Percentiles rank a stretch among this genome's conserved stretches.
These are phyloP conservation scores for Ilex aquifolium DNA, from an alignment of 257 asterid genomes.

Conservation along the genomic window DNA sequence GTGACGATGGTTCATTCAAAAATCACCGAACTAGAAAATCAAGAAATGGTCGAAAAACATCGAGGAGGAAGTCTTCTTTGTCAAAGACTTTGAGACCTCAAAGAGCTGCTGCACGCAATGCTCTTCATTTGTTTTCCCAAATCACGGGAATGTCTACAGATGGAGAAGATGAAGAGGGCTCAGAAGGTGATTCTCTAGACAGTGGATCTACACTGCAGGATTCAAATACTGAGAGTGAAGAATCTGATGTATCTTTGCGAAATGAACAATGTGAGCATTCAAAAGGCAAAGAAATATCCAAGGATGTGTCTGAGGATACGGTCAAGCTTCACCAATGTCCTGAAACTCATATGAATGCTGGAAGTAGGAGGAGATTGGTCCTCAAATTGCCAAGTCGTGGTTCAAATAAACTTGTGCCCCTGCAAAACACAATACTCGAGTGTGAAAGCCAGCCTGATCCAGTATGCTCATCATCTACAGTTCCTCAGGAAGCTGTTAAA, in stretches of 20 bases:
- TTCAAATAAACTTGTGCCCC: conserved; percentile 35
- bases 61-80: conserved; percentile 42
- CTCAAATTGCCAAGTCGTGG: conserved; percentile 77
- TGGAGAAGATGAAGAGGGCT: conserved; percentile 52
- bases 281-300: conserved; percentile 68
- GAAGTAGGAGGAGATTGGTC: conserved; percentile 62
- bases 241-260: conserved; percentile 59
- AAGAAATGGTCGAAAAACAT: conserved; percentile 48
- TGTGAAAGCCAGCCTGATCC: conserved; percentile 32
- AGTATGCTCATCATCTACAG: conserved; percentile 48
- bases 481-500: conserved; percentile 27
- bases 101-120: conserved; percentile 97
- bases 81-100: conserved; percentile 75
- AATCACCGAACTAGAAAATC: conserved; percentile 48
- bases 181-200: conserved; percentile 57
- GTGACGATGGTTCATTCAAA: conserved; percentile 40
- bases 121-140: conserved; percentile 84
- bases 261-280: conserved; percentile 39
- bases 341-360: conserved; percentile 39
- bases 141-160: conserved; percentile 78
- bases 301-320: conserved; percentile 39
- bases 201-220: conserved; percentile 65
- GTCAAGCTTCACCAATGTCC: conserved; percentile 38
- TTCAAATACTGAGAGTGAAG: conserved; percentile 66
- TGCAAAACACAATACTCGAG: conserved; percentile 21